Evolutionary conservation across 2,329 filamentous ascomycete species (phyloP).

Genomic region (Hypoxylon sp.): DNA sequence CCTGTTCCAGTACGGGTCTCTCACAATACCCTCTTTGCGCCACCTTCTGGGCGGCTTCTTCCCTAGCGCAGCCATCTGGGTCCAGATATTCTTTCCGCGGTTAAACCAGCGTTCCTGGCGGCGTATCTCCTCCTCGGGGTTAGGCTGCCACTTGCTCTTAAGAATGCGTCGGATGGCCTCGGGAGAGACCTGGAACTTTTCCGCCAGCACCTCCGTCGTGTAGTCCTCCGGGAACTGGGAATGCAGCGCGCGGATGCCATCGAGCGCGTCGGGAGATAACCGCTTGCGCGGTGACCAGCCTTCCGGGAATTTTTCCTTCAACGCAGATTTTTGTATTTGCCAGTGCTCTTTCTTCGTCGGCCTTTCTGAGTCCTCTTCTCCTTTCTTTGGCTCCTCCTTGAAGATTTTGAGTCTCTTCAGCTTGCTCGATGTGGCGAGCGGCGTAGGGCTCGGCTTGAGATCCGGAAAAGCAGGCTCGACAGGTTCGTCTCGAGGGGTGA

Average conservation of each 20-base stretch:
- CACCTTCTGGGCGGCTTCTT: conserved; percentile 71
- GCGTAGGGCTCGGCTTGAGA: conserved; percentile 37
- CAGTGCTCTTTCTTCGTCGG: conserved; percentile 65
- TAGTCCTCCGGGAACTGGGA: conserved; percentile 81
- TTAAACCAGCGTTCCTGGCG: conserved; percentile 72
- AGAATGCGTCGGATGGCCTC: conserved; percentile 91
- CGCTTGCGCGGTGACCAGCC: conserved; percentile 87
- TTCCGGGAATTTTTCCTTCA: conserved; percentile 82
- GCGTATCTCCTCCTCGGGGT: conserved; percentile 65
- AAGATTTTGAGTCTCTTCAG: conserved; percentile 48
- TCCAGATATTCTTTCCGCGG: conserved; percentile 71
- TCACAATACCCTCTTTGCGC: conserved; percentile 66
- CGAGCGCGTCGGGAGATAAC: conserved; percentile 89
- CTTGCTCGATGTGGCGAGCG: conserved; percentile 19
- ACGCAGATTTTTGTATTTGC: conserved; percentile 79
- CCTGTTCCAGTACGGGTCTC: conserved; percentile 59
- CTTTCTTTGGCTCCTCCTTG: conserved; percentile 31
- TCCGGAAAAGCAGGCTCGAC: conserved; percentile 3
- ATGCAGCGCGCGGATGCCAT: conserved; percentile 89
- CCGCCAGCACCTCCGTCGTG: conserved; percentile 77
- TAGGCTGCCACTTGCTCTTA: conserved; percentile 79
- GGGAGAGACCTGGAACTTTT: conserved; percentile 85
- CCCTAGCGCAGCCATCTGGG: conserved; percentile 69
- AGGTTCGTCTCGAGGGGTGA: conserved; percentile 44
- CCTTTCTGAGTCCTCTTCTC: conserved; percentile 16